Evolutionary conservation across 108 stramenopile species (phyloP).

Genomic region (Conticribra weissflogii): DNA sequence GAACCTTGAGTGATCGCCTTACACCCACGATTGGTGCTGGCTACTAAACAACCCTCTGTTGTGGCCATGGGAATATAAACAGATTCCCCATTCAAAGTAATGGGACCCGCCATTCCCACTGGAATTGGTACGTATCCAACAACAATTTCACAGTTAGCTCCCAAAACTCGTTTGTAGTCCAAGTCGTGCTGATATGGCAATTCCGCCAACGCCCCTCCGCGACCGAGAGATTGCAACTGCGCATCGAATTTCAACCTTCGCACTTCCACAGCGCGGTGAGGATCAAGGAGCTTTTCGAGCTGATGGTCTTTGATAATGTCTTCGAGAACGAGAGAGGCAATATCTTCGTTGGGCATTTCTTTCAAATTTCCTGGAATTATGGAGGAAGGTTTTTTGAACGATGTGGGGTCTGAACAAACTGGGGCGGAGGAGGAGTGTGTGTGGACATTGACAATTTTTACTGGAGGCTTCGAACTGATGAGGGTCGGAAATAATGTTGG

Average conservation of each 20-base stretch:
- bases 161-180: constrained; percentile 91
- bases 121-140: constrained; percentile 97
- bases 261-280: constrained; percentile 90
- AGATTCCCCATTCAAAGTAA: constrained; percentile 87
- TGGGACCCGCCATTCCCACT: constrained; percentile 94
- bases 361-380: constrained; percentile 44
- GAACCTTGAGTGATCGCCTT: constrained; percentile 92
- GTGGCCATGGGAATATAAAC: constrained; percentile 98
- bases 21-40: constrained; percentile 95
- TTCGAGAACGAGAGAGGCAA: constrained; percentile 75
- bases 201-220: constrained; percentile 52
- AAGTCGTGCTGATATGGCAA: constrained; percentile 75
- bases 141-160: constrained; percentile 98
- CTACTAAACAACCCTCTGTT: constrained; percentile 97
- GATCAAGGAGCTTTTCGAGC: constrained; percentile 92
- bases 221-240: constrained; percentile 64
- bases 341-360: constrained; percentile 65
- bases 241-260: constrained; percentile 78
- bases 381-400: constrained; percentile 44
- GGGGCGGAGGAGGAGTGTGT: constrained; percentile 72
- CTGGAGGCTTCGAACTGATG: constrained; percentile 17
- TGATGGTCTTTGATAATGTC: constrained; percentile 94
- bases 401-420: constrained; percentile 71
- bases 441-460: constrained; percentile 61
- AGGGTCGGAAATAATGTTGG: constrained; percentile 2